Evolutionary conservation across 2,329 filamentous ascomycete species (phyloP).

Genomic region (Colletotrichum navitas): DNA sequence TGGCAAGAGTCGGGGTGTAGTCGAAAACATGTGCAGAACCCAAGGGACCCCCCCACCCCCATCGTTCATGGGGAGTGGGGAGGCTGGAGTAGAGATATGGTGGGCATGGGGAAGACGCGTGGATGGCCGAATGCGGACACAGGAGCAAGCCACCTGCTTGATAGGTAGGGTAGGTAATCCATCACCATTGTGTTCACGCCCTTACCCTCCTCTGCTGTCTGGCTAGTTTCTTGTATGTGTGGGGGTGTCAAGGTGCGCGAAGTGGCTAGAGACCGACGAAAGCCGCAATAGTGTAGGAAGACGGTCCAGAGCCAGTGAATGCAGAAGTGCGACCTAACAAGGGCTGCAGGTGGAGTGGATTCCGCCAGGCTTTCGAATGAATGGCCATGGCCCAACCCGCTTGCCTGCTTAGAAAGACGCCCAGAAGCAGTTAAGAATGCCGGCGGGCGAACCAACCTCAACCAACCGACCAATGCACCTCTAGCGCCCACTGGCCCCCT

Average conservation of each 20-base stretch:
- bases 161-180: background rate
- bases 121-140: slow-evolving; percentile 17
- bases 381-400: slow-evolving; percentile 24
- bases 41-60: background rate
- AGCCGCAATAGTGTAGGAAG: background rate
- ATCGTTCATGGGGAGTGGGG: slow-evolving; percentile 23
- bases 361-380: slow-evolving; percentile 3
- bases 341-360: slow-evolving; percentile 29
- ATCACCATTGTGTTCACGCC: slow-evolving; percentile 7
- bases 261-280: background rate
- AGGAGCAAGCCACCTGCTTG: slow-evolving; percentile 1
- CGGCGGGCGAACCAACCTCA: background rate
- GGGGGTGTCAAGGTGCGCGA: slow-evolving; percentile 5
- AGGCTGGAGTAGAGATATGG: slow-evolving; percentile 24
- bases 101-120: slow-evolving; percentile 7
- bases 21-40: slow-evolving; percentile 14
- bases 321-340: slow-evolving; percentile 7
- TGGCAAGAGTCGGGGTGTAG: slow-evolving; percentile 20
- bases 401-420: slow-evolving; percentile 19
- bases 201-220: slow-evolving; percentile 5
- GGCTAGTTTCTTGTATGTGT: slow-evolving; percentile 7
- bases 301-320: slow-evolving; percentile 10
- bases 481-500: slow-evolving; percentile 3
- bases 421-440: background rate
- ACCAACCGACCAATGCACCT: slow-evolving; percentile 4